These are phyloP conservation scores for Leishmania major DNA, from an alignment of 208 protist genomes.

Conservation along the genomic window DNA sequence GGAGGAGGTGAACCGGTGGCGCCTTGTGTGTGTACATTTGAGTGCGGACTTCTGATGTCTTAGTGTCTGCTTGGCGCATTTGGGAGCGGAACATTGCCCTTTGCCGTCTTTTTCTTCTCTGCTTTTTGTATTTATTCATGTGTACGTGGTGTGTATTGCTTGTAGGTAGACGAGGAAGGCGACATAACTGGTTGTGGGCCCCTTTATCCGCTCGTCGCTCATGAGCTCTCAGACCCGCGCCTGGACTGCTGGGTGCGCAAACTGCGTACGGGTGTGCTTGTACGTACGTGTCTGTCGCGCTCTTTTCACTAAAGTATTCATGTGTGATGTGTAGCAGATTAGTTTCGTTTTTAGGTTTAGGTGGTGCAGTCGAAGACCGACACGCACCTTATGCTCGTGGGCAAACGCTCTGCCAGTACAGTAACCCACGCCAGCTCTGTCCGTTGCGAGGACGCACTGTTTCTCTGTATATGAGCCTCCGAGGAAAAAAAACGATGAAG, in stretches of 20 bases:
- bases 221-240: background rate
- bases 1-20: background rate
- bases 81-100: background rate
- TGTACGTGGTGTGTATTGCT: background rate
- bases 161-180: background rate
- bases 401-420: background rate
- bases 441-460: background rate
- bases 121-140: background rate
- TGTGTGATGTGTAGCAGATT: background rate
- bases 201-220: background rate
- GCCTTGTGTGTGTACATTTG: background rate
- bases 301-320: background rate
- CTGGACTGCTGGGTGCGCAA: background rate
- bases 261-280: background rate
- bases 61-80: background rate
- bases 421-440: background rate
- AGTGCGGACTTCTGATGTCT: background rate
- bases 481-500: background rate
- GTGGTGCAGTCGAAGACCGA: background rate
- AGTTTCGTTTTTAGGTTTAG: background rate
- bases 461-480: background rate
- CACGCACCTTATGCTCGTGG: background rate
- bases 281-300: background rate
- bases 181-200: background rate
- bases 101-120: background rate